Conservation (phyloP, 2,329 filamentous ascomycete species). For the Talaromyces sp. region DNA sequence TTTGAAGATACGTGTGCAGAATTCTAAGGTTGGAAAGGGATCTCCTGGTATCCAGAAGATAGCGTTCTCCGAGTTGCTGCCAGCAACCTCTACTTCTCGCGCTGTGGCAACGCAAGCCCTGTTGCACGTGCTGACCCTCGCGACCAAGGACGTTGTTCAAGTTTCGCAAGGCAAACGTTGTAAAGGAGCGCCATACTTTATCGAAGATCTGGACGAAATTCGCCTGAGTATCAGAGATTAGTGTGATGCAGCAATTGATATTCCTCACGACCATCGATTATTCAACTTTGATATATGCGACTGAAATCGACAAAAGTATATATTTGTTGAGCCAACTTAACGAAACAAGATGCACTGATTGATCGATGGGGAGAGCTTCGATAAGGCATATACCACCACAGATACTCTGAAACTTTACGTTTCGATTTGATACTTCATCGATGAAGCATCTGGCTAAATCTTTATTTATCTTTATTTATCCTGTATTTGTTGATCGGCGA, state of each 20-base stretch:
- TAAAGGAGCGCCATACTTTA: constrained; percentile 34
- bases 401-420: not conserved
- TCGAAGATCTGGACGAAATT: constrained; percentile 29
- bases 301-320: not conserved
- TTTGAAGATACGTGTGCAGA: constrained; percentile 49
- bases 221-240: constrained; percentile 25
- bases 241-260: not conserved
- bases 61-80: constrained; percentile 67
- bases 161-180: constrained; percentile 56
- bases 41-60: constrained; percentile 38
- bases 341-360: not conserved
- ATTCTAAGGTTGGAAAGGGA: constrained; percentile 15
- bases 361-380: not conserved
- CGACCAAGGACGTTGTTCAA: constrained; percentile 55
- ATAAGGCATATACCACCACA: not conserved
- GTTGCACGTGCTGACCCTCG: constrained; percentile 68
- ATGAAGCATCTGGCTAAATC: not conserved
- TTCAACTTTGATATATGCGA: not conserved
- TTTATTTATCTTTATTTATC: constrained; percentile 14
- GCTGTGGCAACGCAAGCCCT: constrained; percentile 71
- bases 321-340: not conserved
- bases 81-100: constrained; percentile 52
- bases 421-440: not conserved
- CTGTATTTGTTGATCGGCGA: constrained; percentile 15
- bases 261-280: not conserved